phyloP scores from a whole-genome alignment of 148 eudicot genomes.

The Cornus kousa region DNA sequence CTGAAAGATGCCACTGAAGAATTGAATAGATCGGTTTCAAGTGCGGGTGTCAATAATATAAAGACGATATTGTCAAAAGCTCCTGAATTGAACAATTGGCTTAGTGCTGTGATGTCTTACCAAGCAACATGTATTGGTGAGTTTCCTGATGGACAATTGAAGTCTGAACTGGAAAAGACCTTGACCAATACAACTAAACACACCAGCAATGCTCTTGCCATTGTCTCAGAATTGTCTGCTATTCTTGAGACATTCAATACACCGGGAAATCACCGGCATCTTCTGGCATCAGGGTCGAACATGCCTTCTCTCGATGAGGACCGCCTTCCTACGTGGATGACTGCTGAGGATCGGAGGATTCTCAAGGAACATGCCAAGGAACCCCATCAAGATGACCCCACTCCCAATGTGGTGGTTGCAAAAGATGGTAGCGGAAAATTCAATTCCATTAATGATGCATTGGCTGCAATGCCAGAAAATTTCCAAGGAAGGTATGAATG shows the following conservation, averaged over 20 bases:
- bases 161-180: slow-evolving; percentile 30
- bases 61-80: slow-evolving; percentile 8
- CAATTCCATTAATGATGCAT: slow-evolving; percentile 50
- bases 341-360: slow-evolving; percentile 44
- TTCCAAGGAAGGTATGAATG: slow-evolving; percentile 46
- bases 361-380: slow-evolving; percentile 21
- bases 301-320: neutral
- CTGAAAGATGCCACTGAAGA: slow-evolving; percentile 70
- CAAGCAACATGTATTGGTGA: slow-evolving; percentile 79
- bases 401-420: slow-evolving; percentile 59
- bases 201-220: slow-evolving; percentile 76
- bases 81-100: slow-evolving; percentile 65
- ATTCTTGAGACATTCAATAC: slow-evolving; percentile 19
- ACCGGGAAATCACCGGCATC: slow-evolving; percentile 12
- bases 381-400: slow-evolving; percentile 1
- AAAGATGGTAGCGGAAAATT: slow-evolving; percentile 89
- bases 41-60: slow-evolving; percentile 19
- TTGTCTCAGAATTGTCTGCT: slow-evolving; percentile 35
- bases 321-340: slow-evolving; percentile 62
- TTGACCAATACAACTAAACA: slow-evolving; percentile 41
- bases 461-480: slow-evolving; percentile 48
- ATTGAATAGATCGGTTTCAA: slow-evolving; percentile 33
- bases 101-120: slow-evolving; percentile 82
- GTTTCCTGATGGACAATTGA: slow-evolving; percentile 51
- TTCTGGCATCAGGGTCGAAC: slow-evolving; percentile 1